These are phyloP conservation scores for Dactylellina leptospora DNA, from an alignment of 2,329 filamentous ascomycete species.

Conservation along the genomic window DNA sequence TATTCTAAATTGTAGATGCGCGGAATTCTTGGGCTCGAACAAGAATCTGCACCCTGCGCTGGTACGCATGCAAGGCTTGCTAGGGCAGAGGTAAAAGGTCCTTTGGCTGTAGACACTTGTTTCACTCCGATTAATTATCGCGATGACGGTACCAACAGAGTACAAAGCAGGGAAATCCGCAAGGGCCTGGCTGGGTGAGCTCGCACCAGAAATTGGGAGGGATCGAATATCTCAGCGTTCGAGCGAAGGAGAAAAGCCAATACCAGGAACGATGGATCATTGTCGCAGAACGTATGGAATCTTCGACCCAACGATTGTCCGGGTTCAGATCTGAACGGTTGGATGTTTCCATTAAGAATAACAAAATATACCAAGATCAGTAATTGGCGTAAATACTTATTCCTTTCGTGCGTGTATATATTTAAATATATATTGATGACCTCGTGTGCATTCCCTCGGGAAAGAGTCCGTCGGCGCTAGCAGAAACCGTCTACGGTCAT, in stretches of 20 bases:
- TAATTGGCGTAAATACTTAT: too few species aligned
- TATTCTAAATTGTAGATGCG: not conserved
- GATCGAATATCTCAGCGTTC: not conserved
- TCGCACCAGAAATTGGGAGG: not conserved
- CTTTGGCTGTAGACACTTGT: conserved; percentile 1
- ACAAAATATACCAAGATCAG: too few species aligned
- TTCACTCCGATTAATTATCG: conserved; percentile 48
- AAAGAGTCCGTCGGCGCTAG: not conserved
- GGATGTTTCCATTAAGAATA: too few species aligned
- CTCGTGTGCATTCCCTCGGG: not conserved
- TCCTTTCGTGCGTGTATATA: too few species aligned
- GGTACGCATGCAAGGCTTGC: not conserved
- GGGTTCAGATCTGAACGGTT: too few species aligned
- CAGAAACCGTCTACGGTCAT: not conserved
- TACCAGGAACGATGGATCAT: not conserved
- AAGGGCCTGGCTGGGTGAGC: conserved; percentile 22
- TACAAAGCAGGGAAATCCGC: conserved; percentile 4
- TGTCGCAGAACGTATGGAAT: too few species aligned
- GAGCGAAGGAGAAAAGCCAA: not conserved
- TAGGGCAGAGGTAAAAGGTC: too few species aligned
- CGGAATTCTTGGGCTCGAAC: not conserved
- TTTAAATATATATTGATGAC: too few species aligned
- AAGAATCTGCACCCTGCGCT: conserved; percentile 25
- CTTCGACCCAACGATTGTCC: too few species aligned
- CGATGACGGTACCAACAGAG: conserved; percentile 14